These are phyloP conservation scores for Cladosporium sp. DNA, from an alignment of 2,329 filamentous ascomycete genomes.

Conservation along the genomic window DNA sequence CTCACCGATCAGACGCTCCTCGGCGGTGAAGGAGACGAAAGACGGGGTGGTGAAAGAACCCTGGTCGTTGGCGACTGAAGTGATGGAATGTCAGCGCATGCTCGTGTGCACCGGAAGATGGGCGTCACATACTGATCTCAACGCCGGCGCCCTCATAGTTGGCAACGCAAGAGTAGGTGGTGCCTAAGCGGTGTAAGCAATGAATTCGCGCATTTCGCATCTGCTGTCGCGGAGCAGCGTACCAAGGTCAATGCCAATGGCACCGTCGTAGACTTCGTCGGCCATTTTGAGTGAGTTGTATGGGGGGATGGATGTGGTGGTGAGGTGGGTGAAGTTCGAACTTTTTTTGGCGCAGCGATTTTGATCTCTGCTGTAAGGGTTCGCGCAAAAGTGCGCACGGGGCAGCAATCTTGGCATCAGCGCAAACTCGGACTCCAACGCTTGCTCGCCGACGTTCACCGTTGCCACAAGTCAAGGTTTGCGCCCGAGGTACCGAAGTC, in stretches of 20 bases:
- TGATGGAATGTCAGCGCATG: slow-evolving; percentile 10
- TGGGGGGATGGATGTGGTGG: slow-evolving; percentile 6
- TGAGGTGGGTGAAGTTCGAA: slow-evolving; percentile 10
- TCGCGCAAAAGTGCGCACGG: neutral
- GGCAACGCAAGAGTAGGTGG: slow-evolving; percentile 99
- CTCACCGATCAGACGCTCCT: slow-evolving; percentile 99
- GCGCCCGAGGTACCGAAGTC: neutral
- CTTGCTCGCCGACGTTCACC: neutral
- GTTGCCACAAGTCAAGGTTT: slow-evolving; percentile 8
- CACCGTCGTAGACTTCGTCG: slow-evolving; percentile 98
- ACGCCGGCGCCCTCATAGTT: slow-evolving; percentile 99
- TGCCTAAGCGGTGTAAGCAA: slow-evolving; percentile 56
- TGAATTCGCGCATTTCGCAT: neutral
- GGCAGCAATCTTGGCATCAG: too few relatives aligned
- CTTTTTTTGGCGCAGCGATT: neutral
- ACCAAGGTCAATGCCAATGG: slow-evolving; percentile 99
- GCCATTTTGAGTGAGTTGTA: slow-evolving; percentile 59
- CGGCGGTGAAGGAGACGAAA: slow-evolving; percentile 97
- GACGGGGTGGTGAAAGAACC: slow-evolving; percentile 98
- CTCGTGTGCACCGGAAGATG: neutral
- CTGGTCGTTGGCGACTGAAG: slow-evolving; percentile 90
- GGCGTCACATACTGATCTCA: slow-evolving; percentile 72
- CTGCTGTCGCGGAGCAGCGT: slow-evolving; percentile 36
- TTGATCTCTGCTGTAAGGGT: slow-evolving; percentile 6
- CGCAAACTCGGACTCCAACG: too few relatives aligned